Percentiles rank a stretch among this genome's conserved stretches.
Conservation (phyloP, 2,329 filamentous ascomycete genomes). For the Aquanectria penicillioides region DNA sequence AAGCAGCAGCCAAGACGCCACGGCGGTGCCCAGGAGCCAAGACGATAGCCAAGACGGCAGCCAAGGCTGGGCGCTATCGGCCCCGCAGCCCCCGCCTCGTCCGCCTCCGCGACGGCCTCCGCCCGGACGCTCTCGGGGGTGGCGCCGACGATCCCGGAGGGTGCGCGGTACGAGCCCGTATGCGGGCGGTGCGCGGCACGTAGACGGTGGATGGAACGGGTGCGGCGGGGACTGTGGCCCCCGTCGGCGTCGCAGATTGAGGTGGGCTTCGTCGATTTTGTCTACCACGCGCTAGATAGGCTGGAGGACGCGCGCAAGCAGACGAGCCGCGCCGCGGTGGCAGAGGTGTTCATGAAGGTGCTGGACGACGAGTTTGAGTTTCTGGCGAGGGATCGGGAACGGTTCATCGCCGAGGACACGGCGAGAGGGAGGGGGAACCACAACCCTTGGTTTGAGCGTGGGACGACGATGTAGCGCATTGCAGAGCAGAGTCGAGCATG, state of each 20-base stretch:
- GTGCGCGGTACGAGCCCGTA: not conserved
- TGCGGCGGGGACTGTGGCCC: conserved; percentile 24
- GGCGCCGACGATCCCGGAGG: conserved; percentile 8
- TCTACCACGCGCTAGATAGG: conserved; percentile 22
- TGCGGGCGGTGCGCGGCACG: conserved; percentile 30
- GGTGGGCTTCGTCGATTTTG: conserved; percentile 25
- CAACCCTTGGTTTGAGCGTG: conserved; percentile 4
- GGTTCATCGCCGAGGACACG: not conserved
- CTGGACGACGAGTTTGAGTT: conserved; percentile 17
- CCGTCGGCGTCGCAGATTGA: conserved; percentile 5
- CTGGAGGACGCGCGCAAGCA: conserved; percentile 19
- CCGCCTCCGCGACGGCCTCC: not conserved
- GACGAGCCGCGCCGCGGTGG: not conserved
- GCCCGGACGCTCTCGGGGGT: not conserved
- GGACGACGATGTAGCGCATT: too few species aligned
- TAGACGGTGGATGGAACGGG: not conserved
- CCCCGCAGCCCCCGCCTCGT: too few species aligned
- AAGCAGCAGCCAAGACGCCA: not conserved
- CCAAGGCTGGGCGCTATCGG: too few species aligned
- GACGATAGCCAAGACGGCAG: too few species aligned
- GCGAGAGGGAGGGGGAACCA: not conserved
- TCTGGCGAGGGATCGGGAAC: conserved; percentile 7
- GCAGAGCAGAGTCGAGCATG: too few species aligned
- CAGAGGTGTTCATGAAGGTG: not conserved
- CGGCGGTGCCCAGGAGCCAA: not conserved